Evolutionary conservation across 1,139 yeast genomes (phyloP).

Genomic region (Saccharomyces hybrid): DNA sequence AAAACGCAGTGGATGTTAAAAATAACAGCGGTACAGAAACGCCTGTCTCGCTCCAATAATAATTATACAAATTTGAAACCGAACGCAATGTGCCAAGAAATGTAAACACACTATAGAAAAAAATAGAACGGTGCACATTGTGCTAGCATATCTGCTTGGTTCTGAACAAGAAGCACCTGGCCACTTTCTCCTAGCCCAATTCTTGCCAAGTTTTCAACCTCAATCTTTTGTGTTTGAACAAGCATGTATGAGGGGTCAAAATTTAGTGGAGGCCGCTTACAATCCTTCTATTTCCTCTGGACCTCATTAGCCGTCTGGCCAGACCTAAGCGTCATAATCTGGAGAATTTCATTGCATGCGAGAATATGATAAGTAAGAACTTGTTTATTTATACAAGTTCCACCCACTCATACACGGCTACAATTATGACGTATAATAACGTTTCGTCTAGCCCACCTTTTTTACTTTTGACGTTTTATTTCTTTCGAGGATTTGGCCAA

Average conservation of each 20-base stretch:
- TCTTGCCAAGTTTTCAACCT: background rate
- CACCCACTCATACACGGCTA: background rate
- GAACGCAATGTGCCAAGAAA: background rate
- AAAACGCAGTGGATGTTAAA: background rate
- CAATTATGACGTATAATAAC: background rate
- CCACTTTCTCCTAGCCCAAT: background rate
- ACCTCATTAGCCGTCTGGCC: background rate
- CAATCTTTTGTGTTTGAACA: background rate
- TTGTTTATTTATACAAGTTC: background rate
- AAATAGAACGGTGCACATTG: background rate
- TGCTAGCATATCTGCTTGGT: background rate
- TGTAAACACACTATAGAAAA: background rate
- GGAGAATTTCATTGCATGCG: background rate
- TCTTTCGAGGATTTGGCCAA: constrained; percentile 1
- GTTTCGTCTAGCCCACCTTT: background rate
- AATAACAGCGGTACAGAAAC: background rate
- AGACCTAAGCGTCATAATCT: background rate
- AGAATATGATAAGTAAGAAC: background rate
- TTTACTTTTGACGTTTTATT: background rate
- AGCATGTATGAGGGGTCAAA: background rate
- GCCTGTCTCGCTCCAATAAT: background rate
- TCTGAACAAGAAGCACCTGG: background rate
- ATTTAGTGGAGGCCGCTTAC: background rate
- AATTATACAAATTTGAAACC: background rate
- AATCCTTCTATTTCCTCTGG: background rate